Base-by-base conservation (phyloP, 2,329 filamentous ascomycete genomes). In the Pseudophaeomoniella oleicola region DNA sequence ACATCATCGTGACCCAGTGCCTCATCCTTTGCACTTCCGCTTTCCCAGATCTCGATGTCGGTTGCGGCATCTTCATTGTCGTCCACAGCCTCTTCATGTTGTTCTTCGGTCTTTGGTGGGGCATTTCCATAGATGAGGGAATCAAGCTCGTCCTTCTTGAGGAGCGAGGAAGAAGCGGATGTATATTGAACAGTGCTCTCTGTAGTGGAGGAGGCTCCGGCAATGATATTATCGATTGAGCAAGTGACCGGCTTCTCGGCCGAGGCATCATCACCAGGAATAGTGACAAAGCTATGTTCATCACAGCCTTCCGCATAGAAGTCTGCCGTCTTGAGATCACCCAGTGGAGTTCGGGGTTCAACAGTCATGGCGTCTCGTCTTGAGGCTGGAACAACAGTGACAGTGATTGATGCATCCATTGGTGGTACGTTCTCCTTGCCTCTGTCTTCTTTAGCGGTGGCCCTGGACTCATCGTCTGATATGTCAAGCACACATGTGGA, bases 351-450 rank as follows among this genome's bases (percentile, higher is more conserved):
- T 16, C 81, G 72, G 49, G 78, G 71, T 48, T 81, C 76, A 16
- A 79, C 63, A 13, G 71, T 53, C 65, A 77, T 77, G 39, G 67
- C 64, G 35, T 75, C 70, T 27, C 58, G 58, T 22, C 56, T 54
- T 10, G 49, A 34, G 14, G 50, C 47, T 12, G 50, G 47, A 4
- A 48, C 38, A 5, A 51, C 44, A 15, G 46, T 38, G 9, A 47
- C 35, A 5, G 71, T 74, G 29, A 80, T 56, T 32, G 81, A 76
- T 38, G 73, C 71, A 29, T 61, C 58, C 5, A 52, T 54, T 2
- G 88, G 88, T 3, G 88, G 82, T 13, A 94, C 75, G 52, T 98
- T 98, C 64, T 98, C 88, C 66, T 98, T 98, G 50, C 85, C 82
- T 19, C 75, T 68, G 32, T 72, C 70, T 45, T 82, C 72, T 19